These are phyloP conservation scores for Entomortierella parvispora DNA, from an alignment of 192 early-diverging fungal species.

Conservation along the genomic window DNA sequence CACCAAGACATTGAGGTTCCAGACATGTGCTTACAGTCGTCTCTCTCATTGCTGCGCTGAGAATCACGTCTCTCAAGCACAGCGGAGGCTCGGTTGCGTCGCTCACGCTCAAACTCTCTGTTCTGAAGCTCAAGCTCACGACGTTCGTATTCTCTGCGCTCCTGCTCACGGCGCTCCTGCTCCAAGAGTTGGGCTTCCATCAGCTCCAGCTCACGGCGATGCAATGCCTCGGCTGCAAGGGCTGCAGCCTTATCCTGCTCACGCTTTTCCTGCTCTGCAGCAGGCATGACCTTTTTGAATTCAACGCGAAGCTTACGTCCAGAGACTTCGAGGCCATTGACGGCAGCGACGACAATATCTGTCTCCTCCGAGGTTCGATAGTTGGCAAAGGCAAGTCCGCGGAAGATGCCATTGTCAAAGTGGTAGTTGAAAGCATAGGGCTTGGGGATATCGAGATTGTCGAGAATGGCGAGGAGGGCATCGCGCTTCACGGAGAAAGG, in stretches of 20 bases:
- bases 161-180: conserved; percentile 36
- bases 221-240: conserved; percentile 36
- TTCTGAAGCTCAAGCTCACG: conserved; percentile 39
- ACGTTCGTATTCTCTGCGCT: conserved; percentile 26
- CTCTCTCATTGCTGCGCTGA: conserved; percentile 24
- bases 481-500: conserved; percentile 84
- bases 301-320: conserved; percentile 84
- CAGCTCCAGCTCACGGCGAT: conserved; percentile 58
- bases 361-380: conserved; percentile 83
- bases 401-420: conserved; percentile 82
- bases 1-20: neutral
- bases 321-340: conserved; percentile 78
- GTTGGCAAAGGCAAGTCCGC: conserved; percentile 85
- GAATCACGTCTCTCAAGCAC: conserved; percentile 40
- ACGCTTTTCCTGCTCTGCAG: conserved; percentile 65
- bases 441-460: conserved; percentile 71
- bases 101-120: conserved; percentile 30
- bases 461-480: conserved; percentile 76
- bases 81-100: conserved; percentile 41
- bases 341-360: conserved; percentile 70
- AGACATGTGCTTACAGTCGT: conserved; percentile 16
- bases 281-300: conserved; percentile 82
- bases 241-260: conserved; percentile 59
- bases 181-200: conserved; percentile 45
- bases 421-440: conserved; percentile 91